These are phyloP conservation scores for Phytomonas serpens DNA, from an alignment of 208 protist species.

Conservation along the genomic window DNA sequence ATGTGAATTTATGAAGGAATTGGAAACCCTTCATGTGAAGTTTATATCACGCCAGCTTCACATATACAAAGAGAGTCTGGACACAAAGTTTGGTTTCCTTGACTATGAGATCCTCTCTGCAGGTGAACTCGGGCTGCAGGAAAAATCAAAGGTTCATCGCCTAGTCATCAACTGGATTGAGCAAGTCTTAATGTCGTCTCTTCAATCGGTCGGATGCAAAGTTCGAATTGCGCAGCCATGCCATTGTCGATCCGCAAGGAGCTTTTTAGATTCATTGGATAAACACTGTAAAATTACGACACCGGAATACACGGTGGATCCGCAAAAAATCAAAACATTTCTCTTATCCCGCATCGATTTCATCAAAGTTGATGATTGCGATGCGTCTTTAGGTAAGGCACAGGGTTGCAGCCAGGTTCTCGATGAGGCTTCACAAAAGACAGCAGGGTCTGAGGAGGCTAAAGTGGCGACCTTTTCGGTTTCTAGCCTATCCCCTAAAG, in stretches of 20 bases:
- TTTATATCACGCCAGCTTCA: constrained; percentile 69
- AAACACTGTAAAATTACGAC: constrained; percentile 39
- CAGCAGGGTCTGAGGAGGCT: too few relatives aligned
- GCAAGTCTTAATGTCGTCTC: constrained; percentile 30
- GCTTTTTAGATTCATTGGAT: constrained; percentile 37
- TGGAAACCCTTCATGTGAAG: constrained; percentile 22
- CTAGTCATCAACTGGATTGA: constrained; percentile 38
- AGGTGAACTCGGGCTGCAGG: constrained; percentile 6
- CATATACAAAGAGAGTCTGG: constrained; percentile 71
- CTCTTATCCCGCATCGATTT: constrained; percentile 50
- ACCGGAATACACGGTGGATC: constrained; percentile 20
- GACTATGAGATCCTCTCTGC: constrained; percentile 45
- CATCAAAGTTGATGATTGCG: constrained; percentile 10
- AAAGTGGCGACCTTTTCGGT: constrained; percentile 28
- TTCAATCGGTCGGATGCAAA: constrained; percentile 24
- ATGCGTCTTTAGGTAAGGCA: neutral
- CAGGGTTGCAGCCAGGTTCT: too few relatives aligned
- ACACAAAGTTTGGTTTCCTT: constrained; percentile 67
- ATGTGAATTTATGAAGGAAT: constrained; percentile 24
- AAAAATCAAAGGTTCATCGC: constrained; percentile 22
- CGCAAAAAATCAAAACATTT: constrained; percentile 59
- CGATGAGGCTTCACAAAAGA: too few relatives aligned
- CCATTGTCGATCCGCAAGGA: constrained; percentile 42
- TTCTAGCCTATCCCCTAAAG: constrained; percentile 22
- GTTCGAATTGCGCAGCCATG: constrained; percentile 51